Base-by-base conservation (phyloP, 2,329 filamentous ascomycete species). In the Fusarium metavorans region DNA sequence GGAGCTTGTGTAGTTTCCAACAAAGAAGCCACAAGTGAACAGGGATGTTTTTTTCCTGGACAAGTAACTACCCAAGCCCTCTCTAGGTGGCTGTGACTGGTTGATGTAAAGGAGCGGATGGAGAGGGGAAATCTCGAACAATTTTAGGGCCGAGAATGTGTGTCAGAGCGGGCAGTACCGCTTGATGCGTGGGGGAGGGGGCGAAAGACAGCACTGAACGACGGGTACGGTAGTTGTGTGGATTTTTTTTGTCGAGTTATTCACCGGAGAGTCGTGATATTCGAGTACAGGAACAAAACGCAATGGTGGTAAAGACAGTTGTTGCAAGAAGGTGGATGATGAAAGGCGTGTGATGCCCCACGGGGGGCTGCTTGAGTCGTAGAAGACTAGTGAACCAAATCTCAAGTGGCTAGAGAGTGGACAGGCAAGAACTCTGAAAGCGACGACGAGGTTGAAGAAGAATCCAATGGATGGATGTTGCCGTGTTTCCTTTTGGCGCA, bases 401-500 rank as follows among this genome's bases (percentile, higher is more conserved):
- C 52, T 43, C 66, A 67, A 66, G 48, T 41, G 34, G 58, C 66
- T 66, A 56, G 37, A 58, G 57, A 71, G 27, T 32, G 50, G 57
- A 67, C 65, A 64, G 61, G 60, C 65, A 64, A 63, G 60, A 68
- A 54, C 62, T 57, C 20, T 32, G 48, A 50, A 70, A 62, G 64
- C 32, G 37, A 67, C 59, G 68, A 68, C 58, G 48, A 65, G 37
- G 68, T 70, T 66, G 64, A 32, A 20, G 48, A 54, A 67, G 52
- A 59, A 62, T 32, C 2, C 9, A 10, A 11, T 27, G 37, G 45
- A 52, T 39, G 48, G 18, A 20, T 60, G 64, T 66, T 52, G 56
- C 37, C 62, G 70, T 76, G 60, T 62, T 75, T 72, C 41, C 59
- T 68, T 68, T 66, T 75, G 67, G 70, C 63, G 73, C 41, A 77